Evolutionary conservation across 2,329 filamentous ascomycete genomes (phyloP).

Genomic region (Aspergillus candidus): DNA sequence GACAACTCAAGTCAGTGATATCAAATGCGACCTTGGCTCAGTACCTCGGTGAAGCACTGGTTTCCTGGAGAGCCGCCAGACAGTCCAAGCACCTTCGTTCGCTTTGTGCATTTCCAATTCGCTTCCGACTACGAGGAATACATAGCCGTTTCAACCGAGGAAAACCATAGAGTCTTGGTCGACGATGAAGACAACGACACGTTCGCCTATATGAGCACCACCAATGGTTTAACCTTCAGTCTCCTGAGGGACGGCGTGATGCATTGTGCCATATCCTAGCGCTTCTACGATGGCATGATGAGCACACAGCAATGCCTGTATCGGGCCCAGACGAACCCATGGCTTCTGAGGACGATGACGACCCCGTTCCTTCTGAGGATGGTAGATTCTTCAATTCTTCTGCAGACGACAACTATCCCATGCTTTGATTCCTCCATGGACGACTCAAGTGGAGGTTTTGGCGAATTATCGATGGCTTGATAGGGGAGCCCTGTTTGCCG

Average conservation of each 20-base stretch:
- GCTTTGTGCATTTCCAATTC: neutral
- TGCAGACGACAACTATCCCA: too few species aligned
- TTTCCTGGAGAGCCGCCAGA: too few species aligned
- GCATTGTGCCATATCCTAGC: conserved; percentile 1
- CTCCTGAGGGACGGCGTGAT: neutral
- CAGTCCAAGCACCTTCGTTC: too few species aligned
- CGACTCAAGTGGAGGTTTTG: too few species aligned
- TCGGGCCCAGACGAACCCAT: neutral
- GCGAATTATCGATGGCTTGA: too few species aligned
- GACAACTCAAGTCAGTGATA: too few species aligned
- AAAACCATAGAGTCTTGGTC: neutral
- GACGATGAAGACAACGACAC: neutral
- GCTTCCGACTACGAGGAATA: neutral
- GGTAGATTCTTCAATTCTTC: too few species aligned
- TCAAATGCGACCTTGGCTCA: too few species aligned
- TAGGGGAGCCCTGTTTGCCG: too few species aligned
- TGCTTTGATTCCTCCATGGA: too few species aligned
- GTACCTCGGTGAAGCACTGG: too few species aligned
- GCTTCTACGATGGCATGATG: neutral
- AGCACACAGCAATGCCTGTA: neutral
- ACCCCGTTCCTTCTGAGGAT: neutral
- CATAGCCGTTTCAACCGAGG: neutral
- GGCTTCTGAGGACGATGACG: neutral
- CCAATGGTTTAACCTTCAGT: neutral
- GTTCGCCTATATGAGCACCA: neutral